Evolutionary conservation across 306 rosid species (phyloP), one percentile per base, ranked within the genome.

Genomic region (Crotalaria pallida): DNA sequence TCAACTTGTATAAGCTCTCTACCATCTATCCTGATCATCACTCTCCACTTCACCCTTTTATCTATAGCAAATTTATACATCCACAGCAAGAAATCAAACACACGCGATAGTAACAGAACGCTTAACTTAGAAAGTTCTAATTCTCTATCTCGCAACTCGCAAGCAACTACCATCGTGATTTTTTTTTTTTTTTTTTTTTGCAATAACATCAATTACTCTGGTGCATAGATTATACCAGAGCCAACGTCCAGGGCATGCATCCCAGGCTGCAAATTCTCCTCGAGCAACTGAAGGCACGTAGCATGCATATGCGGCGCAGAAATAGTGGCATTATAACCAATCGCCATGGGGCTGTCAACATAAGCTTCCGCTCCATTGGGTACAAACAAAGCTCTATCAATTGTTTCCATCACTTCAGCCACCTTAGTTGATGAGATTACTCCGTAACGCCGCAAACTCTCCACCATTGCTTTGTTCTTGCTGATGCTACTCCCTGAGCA

Each of bases 251-350:
- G 80, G 58, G 96, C 96, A 27, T 24, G 92, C 99, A 91, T 95
- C 73, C 95, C 97, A 15, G 99, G 97, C 80, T 80, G 88, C 91
- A 95, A 82, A 72, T 95, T 78, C 59, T 91, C 57, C 74, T 91
- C 91, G 72, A 95, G 84, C 78, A 95, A 82, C 61, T 91, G 89
- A 72, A 95, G 97, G 84, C 99, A 95, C 11, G 79, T 91, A 4
- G 92, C 99, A 36, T 95, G 99, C 99, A 94, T 94, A 61, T 94
- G 99, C 52, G 99, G 99, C 19, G 99, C 99, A 73, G 99, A 94
- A 70, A 94, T 94, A 48, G 99, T 94, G 51, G 87, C 99, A 84
- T 94, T 94, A 71, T 85, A 91, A 16, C 99, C 99, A 58, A 94
- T 91, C 0, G 92, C 71, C 91, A 91, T 60, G 52, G 99, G 97